Percentiles rank a stretch among this genome's conserved stretches.
Conservation (phyloP, 1,284 basidiomycete genomes). For the Cutaneotrichosporon curvatum region DNA sequence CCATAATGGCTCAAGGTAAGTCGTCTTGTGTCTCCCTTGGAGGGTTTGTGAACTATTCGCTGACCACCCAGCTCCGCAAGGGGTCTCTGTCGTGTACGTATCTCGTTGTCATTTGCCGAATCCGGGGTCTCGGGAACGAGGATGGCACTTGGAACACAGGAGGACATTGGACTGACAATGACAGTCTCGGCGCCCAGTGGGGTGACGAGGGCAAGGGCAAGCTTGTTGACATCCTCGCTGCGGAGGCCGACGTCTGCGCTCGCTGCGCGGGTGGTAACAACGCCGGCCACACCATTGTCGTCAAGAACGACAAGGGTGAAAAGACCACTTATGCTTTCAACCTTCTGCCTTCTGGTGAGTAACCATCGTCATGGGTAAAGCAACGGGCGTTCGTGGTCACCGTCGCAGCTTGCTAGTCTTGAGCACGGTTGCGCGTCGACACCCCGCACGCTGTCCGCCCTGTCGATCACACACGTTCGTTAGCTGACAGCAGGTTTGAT, state of each 20-base stretch:
- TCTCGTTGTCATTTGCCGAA: no score
- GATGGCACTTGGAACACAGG: no score
- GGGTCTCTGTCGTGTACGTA: constrained; percentile 21
- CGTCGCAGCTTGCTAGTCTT: no score
- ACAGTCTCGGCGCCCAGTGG: constrained; percentile 77
- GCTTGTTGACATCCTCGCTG: constrained; percentile 85
- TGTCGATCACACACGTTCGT: neutral
- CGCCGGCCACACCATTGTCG: constrained; percentile 96
- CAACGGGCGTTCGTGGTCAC: no score
- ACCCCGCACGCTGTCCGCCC: no score
- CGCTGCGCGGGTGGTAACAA: constrained; percentile 98
- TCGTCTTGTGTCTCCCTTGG: neutral
- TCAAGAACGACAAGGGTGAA: constrained; percentile 60
- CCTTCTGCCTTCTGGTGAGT: constrained; percentile 81
- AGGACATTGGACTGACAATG: no score
- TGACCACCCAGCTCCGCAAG: constrained; percentile 13
- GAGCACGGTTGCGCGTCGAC: no score
- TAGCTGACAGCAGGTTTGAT: constrained; percentile 62
- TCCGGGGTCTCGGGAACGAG: neutral
- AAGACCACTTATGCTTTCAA: constrained; percentile 89
- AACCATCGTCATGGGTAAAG: neutral
- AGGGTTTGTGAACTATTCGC: neutral
- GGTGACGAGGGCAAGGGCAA: constrained; percentile 96
- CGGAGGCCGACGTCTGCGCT: constrained; percentile 85
- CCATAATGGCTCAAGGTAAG: constrained; percentile 13